These are phyloP conservation scores for Candolleomyces efflorescens DNA, from an alignment of 768 basidiomycete species.

Conservation along the genomic window DNA sequence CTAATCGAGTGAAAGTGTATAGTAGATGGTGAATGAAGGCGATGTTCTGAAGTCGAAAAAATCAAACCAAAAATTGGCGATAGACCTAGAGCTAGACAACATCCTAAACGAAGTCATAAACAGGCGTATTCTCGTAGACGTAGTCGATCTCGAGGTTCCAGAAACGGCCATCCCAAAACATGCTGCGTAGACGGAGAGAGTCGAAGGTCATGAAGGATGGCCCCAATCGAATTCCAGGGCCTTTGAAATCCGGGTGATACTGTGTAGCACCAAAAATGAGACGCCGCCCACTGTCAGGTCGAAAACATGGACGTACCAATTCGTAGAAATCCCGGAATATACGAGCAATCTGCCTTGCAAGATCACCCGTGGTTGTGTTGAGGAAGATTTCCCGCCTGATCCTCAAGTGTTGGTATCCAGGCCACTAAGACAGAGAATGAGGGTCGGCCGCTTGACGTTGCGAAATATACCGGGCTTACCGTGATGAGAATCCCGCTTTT, in stretches of 20 bases:
- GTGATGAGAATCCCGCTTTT: background rate
- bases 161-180: background rate
- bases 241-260: background rate
- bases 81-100: too few relatives aligned
- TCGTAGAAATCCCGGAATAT: constrained; percentile 6
- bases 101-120: background rate
- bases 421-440: constrained; percentile 1
- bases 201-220: background rate
- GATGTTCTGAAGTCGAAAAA: too few relatives aligned
- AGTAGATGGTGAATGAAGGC: too few relatives aligned
- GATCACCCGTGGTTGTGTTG: background rate
- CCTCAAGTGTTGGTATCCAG: constrained; percentile 2
- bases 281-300: background rate
- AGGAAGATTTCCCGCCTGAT: background rate
- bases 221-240: constrained; percentile 1
- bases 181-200: constrained; percentile 1
- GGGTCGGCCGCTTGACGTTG: background rate
- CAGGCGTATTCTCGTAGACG: background rate
- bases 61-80: too few relatives aligned
- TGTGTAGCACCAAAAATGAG: background rate
- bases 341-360: constrained; percentile 1
- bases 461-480: background rate
- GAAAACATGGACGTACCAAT: background rate
- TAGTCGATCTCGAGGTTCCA: constrained; percentile 4
- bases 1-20: constrained; percentile 20